Percentiles rank a stretch among this genome's conserved stretches.
Conservation (phyloP, 1,139 yeast species). For the Arxiozyma telluris region DNA sequence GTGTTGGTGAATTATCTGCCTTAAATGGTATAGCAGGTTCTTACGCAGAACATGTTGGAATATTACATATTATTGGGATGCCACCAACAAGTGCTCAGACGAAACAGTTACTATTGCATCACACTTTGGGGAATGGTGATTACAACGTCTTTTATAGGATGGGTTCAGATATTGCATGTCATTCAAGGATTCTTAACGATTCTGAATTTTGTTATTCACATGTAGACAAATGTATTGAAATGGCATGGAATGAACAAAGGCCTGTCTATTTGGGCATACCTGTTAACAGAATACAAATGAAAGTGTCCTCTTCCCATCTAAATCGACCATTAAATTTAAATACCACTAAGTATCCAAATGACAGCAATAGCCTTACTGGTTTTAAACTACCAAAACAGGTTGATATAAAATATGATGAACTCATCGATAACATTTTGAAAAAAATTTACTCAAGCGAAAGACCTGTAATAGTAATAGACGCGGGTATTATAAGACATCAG, state of each 20-base stretch:
- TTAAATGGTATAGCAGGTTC: slow-evolving; percentile 52
- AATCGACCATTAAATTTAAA: slow-evolving; percentile 52
- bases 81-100: slow-evolving; percentile 53
- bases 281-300: slow-evolving; percentile 59
- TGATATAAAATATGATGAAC: slow-evolving; percentile 44
- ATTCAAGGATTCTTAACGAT: slow-evolving; percentile 53
- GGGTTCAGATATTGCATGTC: slow-evolving; percentile 56
- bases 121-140: slow-evolving; percentile 75
- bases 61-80: slow-evolving; percentile 48
- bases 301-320: slow-evolving; percentile 44
- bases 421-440: slow-evolving; percentile 45
- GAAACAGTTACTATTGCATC: slow-evolving; percentile 44
- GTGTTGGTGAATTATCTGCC: slow-evolving; percentile 58
- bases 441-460: slow-evolving; percentile 46
- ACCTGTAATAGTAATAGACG: slow-evolving; percentile 74
- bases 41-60: slow-evolving; percentile 51
- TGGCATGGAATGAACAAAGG: slow-evolving; percentile 59
- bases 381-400: slow-evolving; percentile 35
- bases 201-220: slow-evolving; percentile 51
- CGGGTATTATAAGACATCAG: slow-evolving; percentile 71
- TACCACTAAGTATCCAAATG: not conserved
- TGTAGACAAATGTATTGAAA: slow-evolving; percentile 62
- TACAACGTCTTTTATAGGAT: slow-evolving; percentile 65
- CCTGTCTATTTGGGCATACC: slow-evolving; percentile 82
- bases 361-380: slow-evolving; percentile 42